Evolutionary conservation across 768 basidiomycete genomes (phyloP).

Genomic region (Crassisporium funariophilum): DNA sequence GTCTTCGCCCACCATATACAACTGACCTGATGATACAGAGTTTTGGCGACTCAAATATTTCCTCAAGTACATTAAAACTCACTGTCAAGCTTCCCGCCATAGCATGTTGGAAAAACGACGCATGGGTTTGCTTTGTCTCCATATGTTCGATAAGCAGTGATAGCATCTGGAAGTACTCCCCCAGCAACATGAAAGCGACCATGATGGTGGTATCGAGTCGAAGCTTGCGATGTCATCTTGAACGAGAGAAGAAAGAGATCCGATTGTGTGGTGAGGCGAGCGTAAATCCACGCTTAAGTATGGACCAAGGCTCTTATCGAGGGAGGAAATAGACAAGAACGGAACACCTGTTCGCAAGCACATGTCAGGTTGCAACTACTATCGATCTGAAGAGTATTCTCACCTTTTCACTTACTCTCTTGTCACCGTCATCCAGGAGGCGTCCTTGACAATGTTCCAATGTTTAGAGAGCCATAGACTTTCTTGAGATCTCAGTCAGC

Average conservation of each 20-base stretch:
- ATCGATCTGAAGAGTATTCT: too few species aligned
- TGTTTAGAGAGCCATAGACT: too few species aligned
- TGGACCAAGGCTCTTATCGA: too few species aligned
- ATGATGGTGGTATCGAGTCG: constrained; percentile 52
- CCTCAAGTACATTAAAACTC: constrained; percentile 14
- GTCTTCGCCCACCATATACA: constrained; percentile 49
- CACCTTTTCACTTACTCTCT: too few species aligned
- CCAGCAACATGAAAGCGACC: constrained; percentile 55
- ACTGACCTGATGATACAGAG: constrained; percentile 37
- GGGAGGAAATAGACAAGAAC: too few species aligned
- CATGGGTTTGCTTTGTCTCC: constrained; percentile 55
- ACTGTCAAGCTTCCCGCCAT: constrained; percentile 56
- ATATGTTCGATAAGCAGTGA: constrained; percentile 60
- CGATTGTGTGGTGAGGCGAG: not conserved
- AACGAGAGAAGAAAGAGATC: not conserved
- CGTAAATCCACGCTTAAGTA: too few species aligned
- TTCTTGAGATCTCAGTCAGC: too few species aligned
- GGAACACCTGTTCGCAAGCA: too few species aligned
- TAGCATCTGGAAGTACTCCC: constrained; percentile 54
- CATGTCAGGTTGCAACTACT: too few species aligned
- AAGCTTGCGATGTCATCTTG: constrained; percentile 5
- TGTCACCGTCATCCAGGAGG: too few species aligned
- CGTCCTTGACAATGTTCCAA: too few species aligned
- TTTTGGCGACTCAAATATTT: constrained; percentile 1
- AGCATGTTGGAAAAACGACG: constrained; percentile 60